These are phyloP conservation scores for Zanthoxylum bungeanum DNA, from an alignment of 345 rosid species.

Conservation along the genomic window DNA sequence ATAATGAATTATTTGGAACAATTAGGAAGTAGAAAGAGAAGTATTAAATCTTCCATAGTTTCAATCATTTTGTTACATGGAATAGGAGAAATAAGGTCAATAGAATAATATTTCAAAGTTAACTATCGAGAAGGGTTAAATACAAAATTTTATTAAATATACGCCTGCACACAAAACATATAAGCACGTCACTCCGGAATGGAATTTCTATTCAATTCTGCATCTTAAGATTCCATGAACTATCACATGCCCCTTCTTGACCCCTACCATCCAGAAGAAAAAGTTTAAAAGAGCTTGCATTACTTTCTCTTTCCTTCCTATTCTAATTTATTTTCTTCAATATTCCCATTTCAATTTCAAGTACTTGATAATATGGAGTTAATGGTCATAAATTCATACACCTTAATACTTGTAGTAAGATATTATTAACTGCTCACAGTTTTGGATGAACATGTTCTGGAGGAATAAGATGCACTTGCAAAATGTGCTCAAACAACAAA, in stretches of 20 bases:
- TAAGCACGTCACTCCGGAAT: not conserved
- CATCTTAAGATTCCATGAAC: not conserved
- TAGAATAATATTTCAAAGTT: not conserved
- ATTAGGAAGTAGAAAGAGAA: not conserved
- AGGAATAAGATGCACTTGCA: conserved; percentile 71
- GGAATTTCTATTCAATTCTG: not conserved
- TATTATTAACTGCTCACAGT: conserved; percentile 42
- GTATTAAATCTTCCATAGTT: not conserved
- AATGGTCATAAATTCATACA: conserved; percentile 1
- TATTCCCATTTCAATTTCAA: not conserved
- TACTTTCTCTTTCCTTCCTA: not conserved
- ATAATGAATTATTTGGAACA: not conserved
- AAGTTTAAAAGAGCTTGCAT: not conserved
- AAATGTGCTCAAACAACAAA: conserved; percentile 75
- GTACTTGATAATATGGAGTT: not conserved
- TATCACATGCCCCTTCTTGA: not conserved
- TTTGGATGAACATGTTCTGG: conserved; percentile 76
- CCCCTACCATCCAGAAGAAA: not conserved
- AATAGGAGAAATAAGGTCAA: not conserved
- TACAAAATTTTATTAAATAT: not conserved
- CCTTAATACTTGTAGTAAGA: not conserved
- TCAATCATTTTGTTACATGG: not conserved
- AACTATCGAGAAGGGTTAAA: not conserved
- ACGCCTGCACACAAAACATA: not conserved
- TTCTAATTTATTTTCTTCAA: not conserved